A percentile compares a stretch with the other conserved stretches of the same genome.
These are phyloP conservation scores for Calycina herbarum DNA, from an alignment of 2,329 filamentous ascomycete species.

Conservation along the genomic window DNA sequence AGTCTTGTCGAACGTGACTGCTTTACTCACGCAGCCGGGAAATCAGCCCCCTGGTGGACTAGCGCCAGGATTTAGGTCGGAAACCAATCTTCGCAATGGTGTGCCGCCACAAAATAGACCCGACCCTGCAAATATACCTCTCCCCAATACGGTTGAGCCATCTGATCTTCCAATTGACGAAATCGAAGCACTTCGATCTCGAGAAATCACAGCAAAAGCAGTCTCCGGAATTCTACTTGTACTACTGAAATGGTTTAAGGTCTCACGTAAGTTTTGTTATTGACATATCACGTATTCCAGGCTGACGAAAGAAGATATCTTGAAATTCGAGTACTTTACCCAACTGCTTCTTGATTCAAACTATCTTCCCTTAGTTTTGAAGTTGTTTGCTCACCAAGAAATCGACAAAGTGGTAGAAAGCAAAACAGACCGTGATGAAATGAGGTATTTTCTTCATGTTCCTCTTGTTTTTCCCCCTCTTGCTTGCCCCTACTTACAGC, in stretches of 20 bases:
- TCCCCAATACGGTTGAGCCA: constrained; percentile 31
- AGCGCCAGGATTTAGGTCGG: constrained; percentile 30
- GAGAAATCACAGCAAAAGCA: constrained; percentile 89
- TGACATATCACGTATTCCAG: neutral
- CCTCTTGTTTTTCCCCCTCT: too few relatives aligned
- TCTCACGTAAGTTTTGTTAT: constrained; percentile 70
- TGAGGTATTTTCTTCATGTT: constrained; percentile 58
- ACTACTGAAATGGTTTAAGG: constrained; percentile 94
- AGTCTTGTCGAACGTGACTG: constrained; percentile 82
- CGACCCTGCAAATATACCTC: constrained; percentile 33
- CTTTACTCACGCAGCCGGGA: constrained; percentile 66
- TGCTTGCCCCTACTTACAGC: constrained; percentile 15
- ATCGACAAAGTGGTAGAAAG: constrained; percentile 87
- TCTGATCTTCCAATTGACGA: constrained; percentile 67
- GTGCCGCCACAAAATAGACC: constrained; percentile 29
- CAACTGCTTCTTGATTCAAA: constrained; percentile 93
- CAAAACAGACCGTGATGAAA: constrained; percentile 77
- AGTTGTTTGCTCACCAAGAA: constrained; percentile 92
- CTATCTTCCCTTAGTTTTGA: constrained; percentile 88
- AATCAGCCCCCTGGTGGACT: constrained; percentile 28
- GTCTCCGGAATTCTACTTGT: constrained; percentile 85
- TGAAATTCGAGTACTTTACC: constrained; percentile 95
- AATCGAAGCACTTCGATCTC: constrained; percentile 74
- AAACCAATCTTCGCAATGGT: constrained; percentile 32
- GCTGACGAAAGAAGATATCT: constrained; percentile 61